These are phyloP conservation scores for Pseudogymnoascus pannorum DNA, from an alignment of 2,329 filamentous ascomycete genomes.

Conservation along the genomic window DNA sequence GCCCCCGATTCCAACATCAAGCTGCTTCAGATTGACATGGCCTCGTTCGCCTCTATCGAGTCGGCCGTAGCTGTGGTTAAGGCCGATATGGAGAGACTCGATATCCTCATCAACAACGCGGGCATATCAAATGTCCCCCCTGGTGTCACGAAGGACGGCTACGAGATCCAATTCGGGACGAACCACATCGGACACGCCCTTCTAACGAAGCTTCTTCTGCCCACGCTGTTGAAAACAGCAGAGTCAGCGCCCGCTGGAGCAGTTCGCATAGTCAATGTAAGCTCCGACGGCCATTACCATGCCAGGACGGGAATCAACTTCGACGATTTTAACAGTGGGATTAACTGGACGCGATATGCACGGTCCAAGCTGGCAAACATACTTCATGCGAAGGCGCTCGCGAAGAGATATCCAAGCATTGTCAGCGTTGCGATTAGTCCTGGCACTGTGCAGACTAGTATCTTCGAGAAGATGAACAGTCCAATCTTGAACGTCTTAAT, in stretches of 20 bases:
- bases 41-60: not conserved
- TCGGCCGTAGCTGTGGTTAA: conserved; percentile 2
- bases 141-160: conserved; percentile 30
- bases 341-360: conserved; percentile 16
- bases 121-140: conserved; percentile 24
- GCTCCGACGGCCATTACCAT: not conserved
- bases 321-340: conserved; percentile 3
- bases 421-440: conserved; percentile 35
- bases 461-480: conserved; percentile 5
- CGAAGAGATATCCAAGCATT: conserved; percentile 26
- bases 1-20: conserved; percentile 10
- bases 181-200: conserved; percentile 48
- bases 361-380: conserved; percentile 19
- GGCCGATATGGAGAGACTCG: conserved; percentile 24
- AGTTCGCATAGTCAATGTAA: not conserved
- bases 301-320: conserved; percentile 14
- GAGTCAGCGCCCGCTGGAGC: not conserved
- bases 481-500: not conserved
- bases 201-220: conserved; percentile 43
- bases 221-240: conserved; percentile 24
- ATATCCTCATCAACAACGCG: conserved; percentile 37
- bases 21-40: conserved; percentile 6
- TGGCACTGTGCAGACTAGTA: conserved; percentile 27
- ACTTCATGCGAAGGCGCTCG: conserved; percentile 14
- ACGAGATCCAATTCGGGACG: conserved; percentile 42